phyloP scores from a whole-genome alignment of 176 grass and related monocot species.

The Typha latifolia region DNA sequence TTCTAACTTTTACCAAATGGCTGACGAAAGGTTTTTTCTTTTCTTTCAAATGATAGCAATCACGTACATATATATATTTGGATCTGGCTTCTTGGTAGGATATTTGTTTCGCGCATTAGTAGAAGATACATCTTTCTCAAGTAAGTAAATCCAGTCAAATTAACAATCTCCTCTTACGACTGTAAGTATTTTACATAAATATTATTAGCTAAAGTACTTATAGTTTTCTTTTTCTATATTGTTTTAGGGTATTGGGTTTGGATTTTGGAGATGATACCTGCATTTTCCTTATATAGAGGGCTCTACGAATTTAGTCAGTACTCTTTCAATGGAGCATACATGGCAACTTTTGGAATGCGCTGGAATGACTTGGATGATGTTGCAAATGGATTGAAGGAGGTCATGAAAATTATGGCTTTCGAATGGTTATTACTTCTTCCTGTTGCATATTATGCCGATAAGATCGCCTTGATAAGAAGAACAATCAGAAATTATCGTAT shows the following conservation, averaged over 20 bases:
- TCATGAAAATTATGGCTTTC: constrained; percentile 34
- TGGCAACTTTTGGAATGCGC: constrained; percentile 41
- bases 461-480: background rate
- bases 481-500: background rate
- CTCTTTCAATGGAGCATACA: constrained; percentile 22
- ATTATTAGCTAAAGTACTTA: background rate
- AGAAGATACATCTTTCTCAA: constrained; percentile 37
- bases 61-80: constrained; percentile 50
- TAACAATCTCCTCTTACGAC: background rate
- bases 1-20: background rate
- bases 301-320: constrained; percentile 47
- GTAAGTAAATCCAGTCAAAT: constrained; percentile 18
- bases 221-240: background rate
- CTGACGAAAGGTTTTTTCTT: background rate
- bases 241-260: constrained; percentile 34
- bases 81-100: constrained; percentile 36
- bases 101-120: constrained; percentile 34
- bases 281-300: constrained; percentile 51
- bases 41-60: constrained; percentile 30
- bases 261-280: constrained; percentile 49
- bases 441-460: constrained; percentile 11
- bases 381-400: constrained; percentile 50
- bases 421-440: constrained; percentile 40
- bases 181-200: background rate
- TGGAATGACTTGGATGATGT: constrained; percentile 38